Evolutionary conservation across 106 monocot species (phyloP).

Genomic region (Alisma plantagoaquatica): DNA sequence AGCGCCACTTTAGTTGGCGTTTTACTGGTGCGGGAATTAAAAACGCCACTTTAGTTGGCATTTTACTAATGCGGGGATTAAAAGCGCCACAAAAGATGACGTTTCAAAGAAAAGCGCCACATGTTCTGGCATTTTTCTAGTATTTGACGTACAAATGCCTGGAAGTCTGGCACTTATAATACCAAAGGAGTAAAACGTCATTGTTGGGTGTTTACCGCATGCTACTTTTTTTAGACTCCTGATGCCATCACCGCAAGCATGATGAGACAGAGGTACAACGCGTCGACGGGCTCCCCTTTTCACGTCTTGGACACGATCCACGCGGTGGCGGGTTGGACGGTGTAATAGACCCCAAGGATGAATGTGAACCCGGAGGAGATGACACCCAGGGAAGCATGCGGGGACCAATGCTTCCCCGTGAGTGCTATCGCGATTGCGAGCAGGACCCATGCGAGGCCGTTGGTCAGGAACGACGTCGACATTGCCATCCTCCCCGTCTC

Average conservation of each 20-base stretch:
- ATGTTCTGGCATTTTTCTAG: too few species aligned
- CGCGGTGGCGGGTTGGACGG: slow-evolving; percentile 8
- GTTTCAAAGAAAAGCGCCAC: too few species aligned
- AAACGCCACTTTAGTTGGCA: too few species aligned
- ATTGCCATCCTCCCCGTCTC: slow-evolving; percentile 21
- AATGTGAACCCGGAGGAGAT: slow-evolving; percentile 15
- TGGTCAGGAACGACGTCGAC: slow-evolving; percentile 8
- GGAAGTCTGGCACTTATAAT: too few species aligned
- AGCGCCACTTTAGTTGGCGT: too few species aligned
- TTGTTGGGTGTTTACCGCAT: too few species aligned
- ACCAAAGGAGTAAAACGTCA: too few species aligned
- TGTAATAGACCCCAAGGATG: slow-evolving; percentile 4
- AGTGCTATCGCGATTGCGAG: slow-evolving; percentile 11
- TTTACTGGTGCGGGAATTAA: too few species aligned
- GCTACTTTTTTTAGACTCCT: too few species aligned
- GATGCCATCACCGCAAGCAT: slow-evolving; percentile 28
- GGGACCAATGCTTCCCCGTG: not conserved
- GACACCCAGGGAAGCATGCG: slow-evolving; percentile 4
- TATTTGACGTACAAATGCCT: too few species aligned
- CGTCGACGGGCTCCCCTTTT: slow-evolving; percentile 31
- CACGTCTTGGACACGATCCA: slow-evolving; percentile 21
- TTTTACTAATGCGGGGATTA: too few species aligned
- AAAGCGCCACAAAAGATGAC: too few species aligned
- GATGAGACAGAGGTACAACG: slow-evolving; percentile 14
- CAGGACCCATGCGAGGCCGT: slow-evolving; percentile 23